Conservation (phyloP, 2,329 filamentous ascomycete genomes). For the Hypoxylon sp. region DNA sequence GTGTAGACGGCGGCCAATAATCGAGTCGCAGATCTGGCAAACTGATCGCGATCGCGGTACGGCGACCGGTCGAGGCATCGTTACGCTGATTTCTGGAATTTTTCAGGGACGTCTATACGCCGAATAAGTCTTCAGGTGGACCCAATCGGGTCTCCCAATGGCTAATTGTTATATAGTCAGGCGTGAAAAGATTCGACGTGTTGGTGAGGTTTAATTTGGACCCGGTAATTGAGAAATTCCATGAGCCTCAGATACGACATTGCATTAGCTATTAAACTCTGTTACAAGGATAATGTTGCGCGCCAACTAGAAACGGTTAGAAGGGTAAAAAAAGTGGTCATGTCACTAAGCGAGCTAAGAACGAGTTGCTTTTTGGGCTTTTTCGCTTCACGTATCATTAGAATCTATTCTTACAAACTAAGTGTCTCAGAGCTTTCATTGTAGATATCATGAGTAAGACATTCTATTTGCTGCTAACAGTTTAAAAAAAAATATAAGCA, state of each 20-base stretch:
- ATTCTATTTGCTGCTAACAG: background rate
- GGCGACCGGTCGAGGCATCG: constrained; percentile 48
- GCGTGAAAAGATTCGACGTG: constrained; percentile 1
- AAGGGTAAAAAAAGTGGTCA: background rate
- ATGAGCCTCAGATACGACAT: constrained; percentile 25
- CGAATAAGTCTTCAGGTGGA: background rate
- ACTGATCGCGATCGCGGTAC: constrained; percentile 45
- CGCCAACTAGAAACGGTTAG: background rate
- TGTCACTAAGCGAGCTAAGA: background rate
- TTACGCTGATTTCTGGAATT: constrained; percentile 8
- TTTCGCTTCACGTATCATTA: background rate
- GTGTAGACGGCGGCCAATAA: constrained; percentile 46
- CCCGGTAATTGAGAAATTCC: constrained; percentile 22
- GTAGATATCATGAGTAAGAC: background rate
- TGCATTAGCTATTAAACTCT: constrained; percentile 7
- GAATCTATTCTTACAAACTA: background rate
- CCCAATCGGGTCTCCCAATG: background rate
- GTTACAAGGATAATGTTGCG: background rate
- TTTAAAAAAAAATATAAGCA: background rate
- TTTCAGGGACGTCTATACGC: background rate
- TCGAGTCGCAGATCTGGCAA: constrained; percentile 55
- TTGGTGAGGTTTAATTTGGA: constrained; percentile 33
- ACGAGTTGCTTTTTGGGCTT: background rate
- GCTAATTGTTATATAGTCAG: background rate
- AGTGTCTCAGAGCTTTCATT: background rate